Base-by-base conservation (phyloP, 495 filamentous ascomycete genomes). In the Podospora pseudoanserina region DNA sequence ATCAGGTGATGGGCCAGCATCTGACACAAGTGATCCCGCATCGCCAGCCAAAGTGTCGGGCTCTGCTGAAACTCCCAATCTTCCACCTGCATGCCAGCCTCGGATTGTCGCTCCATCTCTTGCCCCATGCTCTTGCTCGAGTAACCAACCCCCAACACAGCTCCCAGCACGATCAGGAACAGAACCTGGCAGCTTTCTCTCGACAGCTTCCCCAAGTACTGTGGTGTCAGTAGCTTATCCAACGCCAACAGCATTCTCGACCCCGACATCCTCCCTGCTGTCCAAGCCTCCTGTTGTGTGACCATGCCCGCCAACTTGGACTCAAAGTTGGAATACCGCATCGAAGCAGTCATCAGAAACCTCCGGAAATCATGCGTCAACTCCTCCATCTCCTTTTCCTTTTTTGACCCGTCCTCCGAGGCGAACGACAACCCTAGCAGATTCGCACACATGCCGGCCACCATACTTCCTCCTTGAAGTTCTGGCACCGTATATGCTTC, bases 1-100 rank as follows among this genome's bases (percentile, higher is more conserved):
- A 78, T 71, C 28, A 79, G 61, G 61, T 80, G 73, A 39, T 78
- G 77, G 1, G 73, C 77, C 28, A 80, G 69, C 68, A 75, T 80
- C 67, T 78, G 77, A 55, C 75, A 73, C 44, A 80, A 66, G 55
- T 75, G 74, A 58, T 75, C 75, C 67, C 76, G 74, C 68, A 74
- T 80, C 39, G 73, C 68, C 28, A 78, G 39, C 75, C 75, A 77
- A 19, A 76, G 67, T 9, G 76, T 78, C 44, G 76, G 76, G 62
- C 73, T 78, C 23, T 72, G 66, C 32, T 71, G 74, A 23, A 75
- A 71, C 20, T 72, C 68, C 16, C 56, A 27, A 39, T 28, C 54
- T 3, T 63, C 44, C 23, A 27, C 20, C 39, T 60, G 59, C 65
- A 67, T 49, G 19, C 59, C 67, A 23, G 53, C 30, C 0, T 69